Evolutionary conservation across 495 filamentous ascomycete species (phyloP).

Genomic region (Penicillium manginii): DNA sequence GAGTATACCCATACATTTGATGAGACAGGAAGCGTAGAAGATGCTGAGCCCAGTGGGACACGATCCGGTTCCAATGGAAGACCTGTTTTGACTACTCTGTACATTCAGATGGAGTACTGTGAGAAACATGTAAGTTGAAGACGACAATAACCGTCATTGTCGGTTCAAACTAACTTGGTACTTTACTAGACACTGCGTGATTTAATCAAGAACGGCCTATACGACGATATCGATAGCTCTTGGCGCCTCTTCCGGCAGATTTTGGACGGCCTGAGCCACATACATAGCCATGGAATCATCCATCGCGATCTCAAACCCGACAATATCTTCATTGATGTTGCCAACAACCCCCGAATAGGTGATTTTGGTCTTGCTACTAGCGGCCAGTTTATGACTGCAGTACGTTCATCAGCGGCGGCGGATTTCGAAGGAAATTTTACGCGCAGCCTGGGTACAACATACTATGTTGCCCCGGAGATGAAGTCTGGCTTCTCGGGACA

Average conservation of each 20-base stretch:
- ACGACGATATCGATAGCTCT: slow-evolving; percentile 69
- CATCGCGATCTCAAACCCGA: slow-evolving; percentile 98
- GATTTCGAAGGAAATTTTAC: slow-evolving; percentile 67
- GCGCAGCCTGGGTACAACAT: slow-evolving; percentile 88
- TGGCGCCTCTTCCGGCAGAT: slow-evolving; percentile 94
- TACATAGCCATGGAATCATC: slow-evolving; percentile 89
- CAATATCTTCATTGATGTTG: slow-evolving; percentile 93
- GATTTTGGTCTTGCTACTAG: slow-evolving; percentile 95
- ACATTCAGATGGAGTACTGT: slow-evolving; percentile 97
- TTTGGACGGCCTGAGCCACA: slow-evolving; percentile 86
- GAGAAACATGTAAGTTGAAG: slow-evolving; percentile 73
- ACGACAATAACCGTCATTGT: neutral
- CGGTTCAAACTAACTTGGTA: slow-evolving; percentile 17
- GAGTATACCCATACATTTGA: slow-evolving; percentile 27
- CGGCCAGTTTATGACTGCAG: slow-evolving; percentile 68
- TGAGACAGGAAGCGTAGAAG: slow-evolving; percentile 29
- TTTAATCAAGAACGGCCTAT: slow-evolving; percentile 78
- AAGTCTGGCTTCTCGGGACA: slow-evolving; percentile 68
- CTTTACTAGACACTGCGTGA: slow-evolving; percentile 82
- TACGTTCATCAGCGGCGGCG: slow-evolving; percentile 46
- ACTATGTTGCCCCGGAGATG: slow-evolving; percentile 94
- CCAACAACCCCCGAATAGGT: slow-evolving; percentile 89
- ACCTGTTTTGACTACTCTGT: slow-evolving; percentile 62
- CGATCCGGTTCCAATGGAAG: slow-evolving; percentile 45
- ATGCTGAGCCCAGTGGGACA: slow-evolving; percentile 34